Base-by-base conservation (phyloP, 1,284 basidiomycete species). In the Puccinia polysora region DNA sequence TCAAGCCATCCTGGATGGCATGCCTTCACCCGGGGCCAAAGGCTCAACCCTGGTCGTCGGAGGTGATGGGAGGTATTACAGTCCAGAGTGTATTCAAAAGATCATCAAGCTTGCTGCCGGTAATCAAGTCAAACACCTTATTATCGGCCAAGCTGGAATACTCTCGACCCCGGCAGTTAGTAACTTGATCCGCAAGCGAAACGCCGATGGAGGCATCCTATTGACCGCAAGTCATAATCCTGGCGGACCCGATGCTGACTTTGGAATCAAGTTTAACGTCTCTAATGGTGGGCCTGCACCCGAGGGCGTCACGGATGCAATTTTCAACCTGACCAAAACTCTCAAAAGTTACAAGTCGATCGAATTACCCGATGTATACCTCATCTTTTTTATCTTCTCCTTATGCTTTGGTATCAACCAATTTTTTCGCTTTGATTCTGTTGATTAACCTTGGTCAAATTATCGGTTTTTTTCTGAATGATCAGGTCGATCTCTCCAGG, bases 211-310 rank as follows among this genome's bases (percentile, higher is more conserved):
- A 64, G 95, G 95, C 76, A 98, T 98, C 81, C 85, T 98, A 59
- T 85, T 98, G 75, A 98, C 95, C n/a, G 95, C 95, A 30, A 90
- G 88, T 75, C 95, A 98, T 85, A 98, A 98, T 82, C 94, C 95
- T 10, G 95, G 95, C 75, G 95, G 95, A 53, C 95, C 96, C 32
- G 86, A 97, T 78, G 90, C 90, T 78, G 95, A 98, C 82, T 98
- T 98, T 80, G 95, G 95, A 74, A 97, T 98, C 86, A 98, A 98
- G 83, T 97, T 96, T 84, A 98, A 98, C 83, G 88, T 93, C 73
- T 88, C 88, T 55, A 98, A 98, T 78, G 95, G 95, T 75, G 96
- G 95, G 0, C 95, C 95, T 30, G 95, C 95, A 8, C 93, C 95
- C 1, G 95, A 98, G 82, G 86, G 84, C 75, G 89, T 98, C 73